phyloP scores from a whole-genome alignment of 352 stramenopile species.

The Blastocystis sp. region DNA sequence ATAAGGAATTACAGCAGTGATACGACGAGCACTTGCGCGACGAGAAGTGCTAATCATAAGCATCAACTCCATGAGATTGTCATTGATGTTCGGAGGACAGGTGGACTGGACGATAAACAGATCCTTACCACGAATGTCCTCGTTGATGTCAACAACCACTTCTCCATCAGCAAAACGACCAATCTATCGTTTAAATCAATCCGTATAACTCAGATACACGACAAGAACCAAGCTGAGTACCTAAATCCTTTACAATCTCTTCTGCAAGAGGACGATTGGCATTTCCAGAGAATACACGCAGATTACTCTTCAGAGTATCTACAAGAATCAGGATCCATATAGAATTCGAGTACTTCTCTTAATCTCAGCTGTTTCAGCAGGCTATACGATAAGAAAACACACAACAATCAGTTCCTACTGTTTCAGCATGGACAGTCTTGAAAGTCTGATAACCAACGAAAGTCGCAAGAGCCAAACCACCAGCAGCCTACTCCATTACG shows the following conservation, averaged over 20 bases:
- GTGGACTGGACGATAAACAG: conserved; percentile 99
- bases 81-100: conserved; percentile 91
- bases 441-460: conserved; percentile 48
- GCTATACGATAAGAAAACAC: neutral
- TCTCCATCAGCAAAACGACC: conserved; percentile 91
- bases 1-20: conserved; percentile 94
- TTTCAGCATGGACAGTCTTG: conserved; percentile 28
- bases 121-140: conserved; percentile 98
- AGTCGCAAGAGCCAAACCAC: neutral
- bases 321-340: neutral
- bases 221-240: conserved; percentile 81
- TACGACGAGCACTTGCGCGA: conserved; percentile 88
- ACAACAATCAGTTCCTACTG: neutral
- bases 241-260: conserved; percentile 91
- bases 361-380: neutral
- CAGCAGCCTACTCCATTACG: conserved; percentile 13
- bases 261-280: conserved; percentile 87
- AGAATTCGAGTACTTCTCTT: neutral
- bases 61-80: conserved; percentile 98
- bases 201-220: neutral
- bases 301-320: conserved; percentile 57
- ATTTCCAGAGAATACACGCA: conserved; percentile 87
- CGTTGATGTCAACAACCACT: conserved; percentile 97
- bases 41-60: conserved; percentile 91
- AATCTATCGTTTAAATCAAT: neutral